Percentiles rank a stretch among this genome's conserved stretches.
phyloP scores from a whole-genome alignment of 1,139 yeast species.

The Suhomyces yuchorum region DNA sequence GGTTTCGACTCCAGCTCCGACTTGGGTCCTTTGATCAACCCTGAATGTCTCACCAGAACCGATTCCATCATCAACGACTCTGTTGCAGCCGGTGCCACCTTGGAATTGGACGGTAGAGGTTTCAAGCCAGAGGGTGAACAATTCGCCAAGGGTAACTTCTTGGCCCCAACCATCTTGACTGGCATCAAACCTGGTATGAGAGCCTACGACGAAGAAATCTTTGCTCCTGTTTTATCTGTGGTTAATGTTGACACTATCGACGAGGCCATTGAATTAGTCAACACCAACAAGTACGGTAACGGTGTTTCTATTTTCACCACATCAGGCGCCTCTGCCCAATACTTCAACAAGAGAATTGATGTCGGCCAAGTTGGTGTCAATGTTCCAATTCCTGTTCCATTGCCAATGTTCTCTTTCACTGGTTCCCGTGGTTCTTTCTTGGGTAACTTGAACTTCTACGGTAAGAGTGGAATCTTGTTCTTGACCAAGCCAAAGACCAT shows the following conservation, averaged over 20 bases:
- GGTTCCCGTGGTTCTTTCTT: conserved; percentile 78
- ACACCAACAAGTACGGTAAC: conserved; percentile 69
- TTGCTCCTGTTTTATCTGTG: conserved; percentile 73
- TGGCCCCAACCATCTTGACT: conserved; percentile 71
- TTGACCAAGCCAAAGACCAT: conserved; percentile 79
- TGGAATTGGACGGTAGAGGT: conserved; percentile 67
- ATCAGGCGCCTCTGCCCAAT: conserved; percentile 69
- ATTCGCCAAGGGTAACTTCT: conserved; percentile 68
- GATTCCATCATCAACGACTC: conserved; percentile 59
- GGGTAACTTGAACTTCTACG: conserved; percentile 80
- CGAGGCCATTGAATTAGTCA: conserved; percentile 69
- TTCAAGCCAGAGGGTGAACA: conserved; percentile 44
- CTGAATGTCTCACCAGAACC: conserved; percentile 57
- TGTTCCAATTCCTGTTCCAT: conserved; percentile 83
- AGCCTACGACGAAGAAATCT: conserved; percentile 74
- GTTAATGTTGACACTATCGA: conserved; percentile 68
- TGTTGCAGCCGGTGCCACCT: conserved; percentile 57
- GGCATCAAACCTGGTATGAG: conserved; percentile 69
- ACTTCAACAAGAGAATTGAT: conserved; percentile 68
- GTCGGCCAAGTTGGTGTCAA: conserved; percentile 82
- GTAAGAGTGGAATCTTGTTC: conserved; percentile 72
- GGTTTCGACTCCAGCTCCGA: conserved; percentile 66
- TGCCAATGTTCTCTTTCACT: conserved; percentile 82
- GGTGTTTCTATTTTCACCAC: conserved; percentile 73
- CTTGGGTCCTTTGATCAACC: conserved; percentile 73